Evolutionary conservation across 208 protist species (phyloP).

Genomic region (Trypanosoma platydactyli): DNA sequence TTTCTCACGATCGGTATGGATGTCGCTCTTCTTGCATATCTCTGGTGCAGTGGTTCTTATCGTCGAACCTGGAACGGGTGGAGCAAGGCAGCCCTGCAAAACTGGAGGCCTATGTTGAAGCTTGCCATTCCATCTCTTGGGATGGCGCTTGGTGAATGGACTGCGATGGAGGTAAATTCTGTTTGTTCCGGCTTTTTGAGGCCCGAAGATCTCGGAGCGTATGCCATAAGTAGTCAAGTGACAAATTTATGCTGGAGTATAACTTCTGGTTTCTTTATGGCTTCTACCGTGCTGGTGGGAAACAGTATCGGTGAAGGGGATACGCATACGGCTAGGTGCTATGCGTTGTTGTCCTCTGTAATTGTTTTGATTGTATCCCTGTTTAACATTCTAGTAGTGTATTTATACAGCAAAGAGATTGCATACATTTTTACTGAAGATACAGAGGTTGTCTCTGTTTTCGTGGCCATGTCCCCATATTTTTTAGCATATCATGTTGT

Average conservation of each 20-base stretch:
- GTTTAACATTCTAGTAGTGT: slow-evolving; percentile 46
- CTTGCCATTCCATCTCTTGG: slow-evolving; percentile 81
- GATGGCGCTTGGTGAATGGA: slow-evolving; percentile 84
- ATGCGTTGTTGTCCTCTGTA: slow-evolving; percentile 55
- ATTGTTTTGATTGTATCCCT: slow-evolving; percentile 50
- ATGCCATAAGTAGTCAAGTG: slow-evolving; percentile 74
- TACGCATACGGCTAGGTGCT: slow-evolving; percentile 48
- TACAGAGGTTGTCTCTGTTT: slow-evolving; percentile 34
- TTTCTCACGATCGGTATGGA: slow-evolving; percentile 61
- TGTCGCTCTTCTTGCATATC: slow-evolving; percentile 48
- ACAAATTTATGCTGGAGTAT: slow-evolving; percentile 77
- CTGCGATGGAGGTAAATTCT: slow-evolving; percentile 77
- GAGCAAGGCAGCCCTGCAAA: slow-evolving; percentile 49
- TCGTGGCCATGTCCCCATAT: slow-evolving; percentile 4
- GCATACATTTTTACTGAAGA: slow-evolving; percentile 66
- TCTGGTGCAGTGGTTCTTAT: slow-evolving; percentile 54
- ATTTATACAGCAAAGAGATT: slow-evolving; percentile 48
- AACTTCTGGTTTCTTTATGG: slow-evolving; percentile 67
- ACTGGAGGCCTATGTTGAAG: slow-evolving; percentile 45
- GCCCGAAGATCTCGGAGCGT: slow-evolving; percentile 59
- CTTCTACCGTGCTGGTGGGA: slow-evolving; percentile 76
- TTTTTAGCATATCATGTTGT: slow-evolving; percentile 28
- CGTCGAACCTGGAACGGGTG: slow-evolving; percentile 79
- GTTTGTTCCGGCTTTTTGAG: slow-evolving; percentile 63
- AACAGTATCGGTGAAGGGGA: slow-evolving; percentile 72